Evolutionary conservation across 2,329 filamentous ascomycete genomes (phyloP).

Genomic region (Colletotrichum sp.): DNA sequence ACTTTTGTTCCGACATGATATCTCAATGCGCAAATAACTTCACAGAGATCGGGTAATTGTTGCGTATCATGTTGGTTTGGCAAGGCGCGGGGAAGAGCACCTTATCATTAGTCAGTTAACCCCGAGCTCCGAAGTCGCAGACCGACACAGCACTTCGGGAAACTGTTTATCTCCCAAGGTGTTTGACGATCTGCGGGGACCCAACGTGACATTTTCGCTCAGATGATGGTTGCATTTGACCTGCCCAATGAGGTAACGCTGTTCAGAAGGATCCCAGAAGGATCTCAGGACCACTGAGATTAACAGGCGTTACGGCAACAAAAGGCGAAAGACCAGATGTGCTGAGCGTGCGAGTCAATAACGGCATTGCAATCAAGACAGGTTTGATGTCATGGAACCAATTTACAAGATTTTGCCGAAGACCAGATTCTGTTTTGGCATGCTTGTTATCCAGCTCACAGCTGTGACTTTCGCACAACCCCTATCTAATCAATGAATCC

Average conservation of each 20-base stretch:
- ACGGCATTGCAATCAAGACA: not conserved
- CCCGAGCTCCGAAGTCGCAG: not conserved
- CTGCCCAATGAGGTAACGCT: not conserved
- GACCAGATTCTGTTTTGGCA: not conserved
- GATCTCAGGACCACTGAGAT: not conserved
- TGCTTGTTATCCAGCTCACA: not conserved
- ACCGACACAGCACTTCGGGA: not conserved
- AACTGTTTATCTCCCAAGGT: not conserved
- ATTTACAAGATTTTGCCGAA: not conserved
- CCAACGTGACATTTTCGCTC: not conserved
- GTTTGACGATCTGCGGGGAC: not conserved
- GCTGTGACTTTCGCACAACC: not conserved
- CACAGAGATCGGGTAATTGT: not conserved
- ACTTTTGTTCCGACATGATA: not conserved
- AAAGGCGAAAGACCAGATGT: not conserved
- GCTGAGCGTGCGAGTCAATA: not conserved
- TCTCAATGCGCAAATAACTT: not conserved
- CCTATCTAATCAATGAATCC: conserved; percentile 16
- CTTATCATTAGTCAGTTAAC: not conserved
- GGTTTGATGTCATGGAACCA: not conserved
- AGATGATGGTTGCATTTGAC: not conserved
- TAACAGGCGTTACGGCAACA: not conserved
- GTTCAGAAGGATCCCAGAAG: not conserved
- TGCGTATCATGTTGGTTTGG: not conserved
- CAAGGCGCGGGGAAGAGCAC: not conserved